Evolutionary conservation across 2,329 filamentous ascomycete species (phyloP).

Genomic region (Colletotrichum falcatum): DNA sequence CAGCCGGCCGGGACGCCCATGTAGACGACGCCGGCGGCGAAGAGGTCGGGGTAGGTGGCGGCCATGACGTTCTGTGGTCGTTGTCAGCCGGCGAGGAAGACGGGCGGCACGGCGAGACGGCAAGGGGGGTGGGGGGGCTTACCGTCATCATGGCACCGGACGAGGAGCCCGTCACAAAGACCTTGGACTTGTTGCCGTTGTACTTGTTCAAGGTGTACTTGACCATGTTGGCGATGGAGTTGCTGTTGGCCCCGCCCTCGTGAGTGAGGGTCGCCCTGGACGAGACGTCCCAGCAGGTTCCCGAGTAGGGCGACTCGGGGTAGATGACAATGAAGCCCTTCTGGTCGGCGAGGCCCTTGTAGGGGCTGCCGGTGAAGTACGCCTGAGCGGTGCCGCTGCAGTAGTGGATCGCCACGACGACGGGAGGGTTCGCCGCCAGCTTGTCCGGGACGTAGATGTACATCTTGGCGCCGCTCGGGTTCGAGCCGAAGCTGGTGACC

Average conservation of each 20-base stretch:
- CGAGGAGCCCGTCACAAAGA: constrained; percentile 60
- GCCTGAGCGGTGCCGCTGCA: constrained; percentile 65
- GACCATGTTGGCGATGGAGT: constrained; percentile 67
- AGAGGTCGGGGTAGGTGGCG: constrained; percentile 67
- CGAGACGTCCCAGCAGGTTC: constrained; percentile 70
- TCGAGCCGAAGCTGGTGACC: constrained; percentile 47
- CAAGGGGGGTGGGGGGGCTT: neutral
- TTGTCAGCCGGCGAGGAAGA: too few relatives aligned
- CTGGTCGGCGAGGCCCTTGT: constrained; percentile 64
- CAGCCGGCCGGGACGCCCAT: constrained; percentile 68
- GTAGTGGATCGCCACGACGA: constrained; percentile 68
- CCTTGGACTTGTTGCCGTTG: constrained; percentile 58
- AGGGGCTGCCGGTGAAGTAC: constrained; percentile 64
- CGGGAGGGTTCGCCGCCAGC: constrained; percentile 54
- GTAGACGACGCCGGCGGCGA: constrained; percentile 63
- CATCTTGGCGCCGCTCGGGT: constrained; percentile 47
- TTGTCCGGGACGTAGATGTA: constrained; percentile 49
- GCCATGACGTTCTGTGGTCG: constrained; percentile 57
- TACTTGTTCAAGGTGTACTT: constrained; percentile 61
- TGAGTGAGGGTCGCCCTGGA: constrained; percentile 62
- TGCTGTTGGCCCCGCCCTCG: constrained; percentile 63
- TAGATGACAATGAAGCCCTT: constrained; percentile 68
- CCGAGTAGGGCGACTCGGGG: constrained; percentile 55
- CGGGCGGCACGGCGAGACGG: too few relatives aligned
- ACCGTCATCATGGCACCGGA: constrained; percentile 42